These are phyloP conservation scores for Fragilariopsis cylindrus DNA, from an alignment of 108 stramenopile species.

Conservation along the genomic window DNA sequence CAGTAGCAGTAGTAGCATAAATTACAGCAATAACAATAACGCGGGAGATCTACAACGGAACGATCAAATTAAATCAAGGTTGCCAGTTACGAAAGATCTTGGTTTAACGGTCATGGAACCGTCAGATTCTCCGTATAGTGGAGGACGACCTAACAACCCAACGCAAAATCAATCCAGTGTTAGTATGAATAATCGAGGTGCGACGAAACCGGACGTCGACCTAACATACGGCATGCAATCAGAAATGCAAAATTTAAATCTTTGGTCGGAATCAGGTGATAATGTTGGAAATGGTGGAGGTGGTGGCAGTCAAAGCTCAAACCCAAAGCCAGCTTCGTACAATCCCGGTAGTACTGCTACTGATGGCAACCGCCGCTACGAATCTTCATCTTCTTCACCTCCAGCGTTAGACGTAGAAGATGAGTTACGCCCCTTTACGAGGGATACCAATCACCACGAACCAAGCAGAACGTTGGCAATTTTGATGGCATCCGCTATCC, in stretches of 20 bases:
- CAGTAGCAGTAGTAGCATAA: background rate
- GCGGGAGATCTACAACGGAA: background rate
- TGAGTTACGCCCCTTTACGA: constrained; percentile 48
- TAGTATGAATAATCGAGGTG: background rate
- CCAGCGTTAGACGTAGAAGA: constrained; percentile 26
- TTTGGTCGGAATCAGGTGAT: constrained; percentile 24
- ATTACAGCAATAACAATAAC: background rate
- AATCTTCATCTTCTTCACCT: background rate
- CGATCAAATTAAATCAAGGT: constrained; percentile 9
- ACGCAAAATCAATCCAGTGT: constrained; percentile 8
- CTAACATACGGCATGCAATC: constrained; percentile 30
- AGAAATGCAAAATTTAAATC: constrained; percentile 31
- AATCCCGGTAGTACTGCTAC: background rate
- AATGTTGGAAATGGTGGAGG: background rate
- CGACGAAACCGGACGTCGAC: background rate
- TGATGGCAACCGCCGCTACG: background rate
- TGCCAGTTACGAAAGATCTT: constrained; percentile 34
- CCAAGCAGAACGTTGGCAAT: constrained; percentile 74
- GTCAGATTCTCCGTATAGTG: constrained; percentile 24
- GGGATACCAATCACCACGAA: constrained; percentile 44
- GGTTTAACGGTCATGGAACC: constrained; percentile 76
- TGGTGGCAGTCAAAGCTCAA: background rate
- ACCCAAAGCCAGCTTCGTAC: background rate
- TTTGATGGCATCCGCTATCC: constrained; percentile 49
- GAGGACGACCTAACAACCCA: background rate